Evolutionary conservation across 768 basidiomycete species (phyloP), one percentile per base, ranked within the genome.

Genomic region (Pisolithus microcarpus): DNA sequence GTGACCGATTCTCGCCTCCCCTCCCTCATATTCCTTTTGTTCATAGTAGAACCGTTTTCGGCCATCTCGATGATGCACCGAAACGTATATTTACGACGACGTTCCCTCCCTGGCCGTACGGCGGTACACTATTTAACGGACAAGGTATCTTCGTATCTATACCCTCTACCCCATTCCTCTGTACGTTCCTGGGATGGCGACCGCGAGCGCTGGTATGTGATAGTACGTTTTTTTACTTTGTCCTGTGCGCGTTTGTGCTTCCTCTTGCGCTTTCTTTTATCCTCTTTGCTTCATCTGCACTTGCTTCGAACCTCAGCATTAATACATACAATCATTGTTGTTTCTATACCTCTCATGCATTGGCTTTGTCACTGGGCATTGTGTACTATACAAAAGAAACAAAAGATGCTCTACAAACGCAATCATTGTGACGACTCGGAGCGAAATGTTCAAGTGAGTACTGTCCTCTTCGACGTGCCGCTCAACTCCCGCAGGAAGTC

Each of bases 1-100:
- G 84, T 85, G 74, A 72, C 61, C 43, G 37, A 23, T 60, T 56
- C 52, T 53, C 51, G 15, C 5, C 5, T 16, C 5, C 7, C 16
- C 15, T 11, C 10, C 11, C 49, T 31, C 54, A 48, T 66, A 57
- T 52, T 56, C 57, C 58, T 56, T 62, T 58, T 48, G 52, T 52
- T 51, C 50, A 53, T 34, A 28, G 52, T 59, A 65, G 62, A 65
- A 21, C 26, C 13, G 16, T 43, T 53, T 24, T 48, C 61, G 65
- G 69, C 67, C 63, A 11, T 40, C 45, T 45, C 50, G 67, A 69
- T 37, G 65, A 62, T 60, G 61, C 2, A 56, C 64, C 59, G 60
- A 54, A 63, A 62, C 57, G 49, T 52, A 53, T 53, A n/a, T 44
- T 30, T 28, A 51, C 52, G 44, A 24, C 45, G 43, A 52, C 43